phyloP scores from a whole-genome alignment of 306 rosid species.

The Ceratonia siliqua region DNA sequence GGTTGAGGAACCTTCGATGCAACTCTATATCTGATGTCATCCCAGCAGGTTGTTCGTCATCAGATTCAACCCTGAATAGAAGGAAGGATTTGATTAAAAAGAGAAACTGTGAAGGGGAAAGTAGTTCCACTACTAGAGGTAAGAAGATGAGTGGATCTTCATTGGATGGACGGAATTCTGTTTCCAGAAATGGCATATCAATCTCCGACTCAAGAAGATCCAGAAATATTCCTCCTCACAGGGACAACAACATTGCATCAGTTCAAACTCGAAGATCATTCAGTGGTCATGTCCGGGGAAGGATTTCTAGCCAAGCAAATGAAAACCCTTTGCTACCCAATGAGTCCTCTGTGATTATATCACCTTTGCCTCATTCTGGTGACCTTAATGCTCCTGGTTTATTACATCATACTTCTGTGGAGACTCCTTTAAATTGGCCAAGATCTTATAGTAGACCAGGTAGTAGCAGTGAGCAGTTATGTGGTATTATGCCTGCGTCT shows the following conservation, averaged over 20 bases:
- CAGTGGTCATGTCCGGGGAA: slow-evolving; percentile 53
- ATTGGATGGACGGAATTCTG: slow-evolving; percentile 53
- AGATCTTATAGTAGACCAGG: slow-evolving; percentile 56
- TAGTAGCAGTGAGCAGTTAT: slow-evolving; percentile 54
- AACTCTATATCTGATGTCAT: slow-evolving; percentile 73
- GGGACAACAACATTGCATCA: slow-evolving; percentile 54
- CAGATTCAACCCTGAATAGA: slow-evolving; percentile 53
- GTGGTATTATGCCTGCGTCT: slow-evolving; percentile 46
- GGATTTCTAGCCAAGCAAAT: slow-evolving; percentile 62
- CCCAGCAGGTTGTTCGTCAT: slow-evolving; percentile 61
- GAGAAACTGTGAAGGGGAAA: slow-evolving; percentile 79
- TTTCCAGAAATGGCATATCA: slow-evolving; percentile 59
- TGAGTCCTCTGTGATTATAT: slow-evolving; percentile 41
- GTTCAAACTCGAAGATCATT: slow-evolving; percentile 62
- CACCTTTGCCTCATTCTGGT: slow-evolving; percentile 53
- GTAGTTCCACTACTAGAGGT: slow-evolving; percentile 71
- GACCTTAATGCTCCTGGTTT: slow-evolving; percentile 50
- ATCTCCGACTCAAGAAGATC: slow-evolving; percentile 74
- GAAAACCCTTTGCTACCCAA: slow-evolving; percentile 45
- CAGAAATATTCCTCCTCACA: slow-evolving; percentile 52
- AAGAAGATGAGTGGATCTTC: slow-evolving; percentile 71
- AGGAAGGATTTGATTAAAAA: slow-evolving; percentile 63
- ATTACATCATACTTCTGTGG: slow-evolving; percentile 45
- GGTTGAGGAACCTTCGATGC: slow-evolving; percentile 81
- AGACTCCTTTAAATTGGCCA: slow-evolving; percentile 47